These are phyloP conservation scores for Lepidium didymum DNA, from an alignment of 345 rosid genomes.

Conservation along the genomic window DNA sequence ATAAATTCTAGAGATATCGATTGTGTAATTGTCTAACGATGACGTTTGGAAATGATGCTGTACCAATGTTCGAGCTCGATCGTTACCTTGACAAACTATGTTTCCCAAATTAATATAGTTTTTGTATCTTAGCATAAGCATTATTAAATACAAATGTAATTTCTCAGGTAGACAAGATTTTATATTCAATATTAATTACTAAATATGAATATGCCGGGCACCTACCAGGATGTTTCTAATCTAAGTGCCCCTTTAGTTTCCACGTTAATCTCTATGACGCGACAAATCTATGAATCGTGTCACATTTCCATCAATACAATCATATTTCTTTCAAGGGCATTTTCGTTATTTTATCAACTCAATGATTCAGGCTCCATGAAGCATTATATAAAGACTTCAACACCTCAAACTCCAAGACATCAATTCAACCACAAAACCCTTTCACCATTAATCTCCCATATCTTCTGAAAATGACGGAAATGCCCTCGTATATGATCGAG, in stretches of 20 bases:
- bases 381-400: slow-evolving; percentile 5
- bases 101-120: slow-evolving; percentile 1
- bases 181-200: slow-evolving; percentile 11
- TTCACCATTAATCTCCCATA: background rate
- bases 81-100: slow-evolving; percentile 13
- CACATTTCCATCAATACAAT: background rate
- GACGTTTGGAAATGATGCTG: slow-evolving; percentile 4
- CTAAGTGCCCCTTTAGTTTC: slow-evolving; percentile 7
- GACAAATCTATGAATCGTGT: slow-evolving; percentile 23
- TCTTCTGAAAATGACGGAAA: slow-evolving; percentile 18
- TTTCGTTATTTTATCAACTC: background rate
- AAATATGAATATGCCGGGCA: slow-evolving; percentile 25
- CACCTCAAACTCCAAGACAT: background rate
- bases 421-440: background rate
- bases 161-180: slow-evolving; percentile 16
- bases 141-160: background rate
- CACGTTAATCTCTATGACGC: slow-evolving; percentile 21
- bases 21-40: slow-evolving; percentile 10
- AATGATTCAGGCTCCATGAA: background rate
- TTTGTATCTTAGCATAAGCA: background rate
- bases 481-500: slow-evolving; percentile 13
- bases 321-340: background rate
- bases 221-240: slow-evolving; percentile 26
- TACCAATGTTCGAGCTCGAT: slow-evolving; percentile 17
- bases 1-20: background rate